Base-by-base conservation (phyloP, 2,329 filamentous ascomycete genomes). In the Fusarium foetens region DNA sequence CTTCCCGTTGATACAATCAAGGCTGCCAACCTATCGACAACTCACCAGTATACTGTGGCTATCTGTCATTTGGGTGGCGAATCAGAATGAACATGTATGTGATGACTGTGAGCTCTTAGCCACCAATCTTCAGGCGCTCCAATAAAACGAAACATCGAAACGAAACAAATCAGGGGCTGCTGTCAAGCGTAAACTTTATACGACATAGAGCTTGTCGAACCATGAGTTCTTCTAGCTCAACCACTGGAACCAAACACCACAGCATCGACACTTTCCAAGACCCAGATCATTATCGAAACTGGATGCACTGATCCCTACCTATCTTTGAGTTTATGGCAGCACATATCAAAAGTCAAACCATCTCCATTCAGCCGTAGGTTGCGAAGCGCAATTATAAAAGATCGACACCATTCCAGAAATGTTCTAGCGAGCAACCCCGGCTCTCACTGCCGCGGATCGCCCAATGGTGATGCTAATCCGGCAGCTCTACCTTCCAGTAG, bases 101-200 rank as follows among this genome's bases (percentile, higher is more conserved):
- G 25, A 35, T 58, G 36, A 38, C 54, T n/a, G 11, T 38, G 17
- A 5, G 13, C 35, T 53, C 19, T 41, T 11, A 23, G 17, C 17
- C 17, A 17, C 21, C 21, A 58, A 8, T 16, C 16, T 5, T 23
- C 36, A 51, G 27, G 27, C 43, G 35, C 21, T 10, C 35, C 43
- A 58, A 51, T 58, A n/a, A 51, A 51, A 41, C 43, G 21, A 58
- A 41, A 49, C 21, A 25, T 58, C 3, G 42, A 31, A n/a, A 48
- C 27, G 12, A 13, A 29, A 27, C 42, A 21, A 13, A 25, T 35
- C 6, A 51, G 27, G 29, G 21, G 29, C 46, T 43, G 23, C 16
- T 27, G 25, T 23, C 29, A 49, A 23, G 43, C 3, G 21, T 33
- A 21, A 33, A 33, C 46, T 12, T 31, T 31, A 23, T 31, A 33